A percentile compares a stretch with the other conserved stretches of the same genome.
Conservation (phyloP, 345 rosid species). For the Draba incana region DNA sequence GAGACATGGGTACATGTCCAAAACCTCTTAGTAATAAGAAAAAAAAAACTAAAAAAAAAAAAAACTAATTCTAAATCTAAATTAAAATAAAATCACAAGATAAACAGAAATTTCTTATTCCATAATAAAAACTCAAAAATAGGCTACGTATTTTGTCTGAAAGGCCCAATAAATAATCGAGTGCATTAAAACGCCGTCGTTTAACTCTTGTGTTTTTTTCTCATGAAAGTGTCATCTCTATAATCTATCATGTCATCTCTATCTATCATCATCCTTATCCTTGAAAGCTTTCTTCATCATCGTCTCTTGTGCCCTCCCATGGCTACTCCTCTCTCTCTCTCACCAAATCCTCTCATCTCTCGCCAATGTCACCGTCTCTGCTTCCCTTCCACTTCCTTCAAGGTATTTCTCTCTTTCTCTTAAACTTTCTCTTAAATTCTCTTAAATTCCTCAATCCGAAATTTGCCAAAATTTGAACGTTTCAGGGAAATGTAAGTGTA, state of each 20-base stretch:
- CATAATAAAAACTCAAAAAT: not conserved
- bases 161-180: conserved; percentile 10
- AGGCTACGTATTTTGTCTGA: not conserved
- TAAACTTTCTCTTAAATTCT: too few species aligned
- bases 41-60: too few species aligned
- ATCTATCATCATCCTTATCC: conserved; percentile 38
- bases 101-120: too few species aligned
- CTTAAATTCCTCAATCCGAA: not conserved
- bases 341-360: conserved; percentile 39
- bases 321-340: conserved; percentile 47
- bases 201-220: not conserved
- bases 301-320: conserved; percentile 32
- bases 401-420: conserved; percentile 37
- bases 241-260: not conserved
- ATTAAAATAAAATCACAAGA: too few species aligned
- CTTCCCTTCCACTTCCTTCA: conserved; percentile 41
- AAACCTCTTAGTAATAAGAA: too few species aligned
- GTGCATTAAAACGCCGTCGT: not conserved
- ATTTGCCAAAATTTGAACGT: not conserved
- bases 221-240: not conserved
- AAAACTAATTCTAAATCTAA: too few species aligned
- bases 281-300: conserved; percentile 1
- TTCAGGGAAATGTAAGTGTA: conserved; percentile 48
- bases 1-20: too few species aligned
- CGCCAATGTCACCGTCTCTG: conserved; percentile 22